Evolutionary conservation across 257 asterid species (phyloP), one percentile per base, ranked within the genome.

Genomic region (Jaltomata sinuosa): DNA sequence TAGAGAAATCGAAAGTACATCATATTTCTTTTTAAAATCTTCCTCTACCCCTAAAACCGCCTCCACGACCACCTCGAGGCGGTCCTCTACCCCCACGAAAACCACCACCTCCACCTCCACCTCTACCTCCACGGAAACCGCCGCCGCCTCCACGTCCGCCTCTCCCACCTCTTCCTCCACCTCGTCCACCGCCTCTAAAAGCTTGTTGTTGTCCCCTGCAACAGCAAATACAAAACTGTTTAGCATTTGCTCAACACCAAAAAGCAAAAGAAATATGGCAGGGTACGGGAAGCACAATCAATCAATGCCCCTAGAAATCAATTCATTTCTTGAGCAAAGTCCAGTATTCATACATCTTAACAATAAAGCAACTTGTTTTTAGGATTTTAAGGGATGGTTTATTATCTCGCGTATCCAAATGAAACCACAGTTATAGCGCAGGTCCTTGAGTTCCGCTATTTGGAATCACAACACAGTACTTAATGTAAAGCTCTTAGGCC

Each of bases 21-120:
- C 54, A 83, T 86, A 38, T 47, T 49, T 55, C 84, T 79, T 64
- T 79, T 84, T 91, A 94, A 2, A 52, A 89, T 86, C 98, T 88
- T 68, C 97, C 97, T 85, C 97, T 90, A 81, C 97, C 97, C 89
- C 98, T 92, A 89, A 91, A 93, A 67, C 97, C 93, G 21, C 97
- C 92, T 38, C 97, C 92, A 59, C 94, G 90, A 16, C 93, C 87
- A 10, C 95, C 92, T 8, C 94, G 93, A 12, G 97, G 82, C 9
- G 91, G 91, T 9, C 93, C 96, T 82, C 97, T 85, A 42, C 96
- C 93, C 22, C 95, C 94, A 57, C 98, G 86, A 6, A 94, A 92
- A 67, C 91, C 89, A 85, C 95, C 94, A 31, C 77, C 77, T 68
- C 95, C 94, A 31, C 77, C 77, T 68, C 77, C 77, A 68, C 77